Conservation (phyloP, 2,329 filamentous ascomycete species). For the Samsoniella hepiali region DNA sequence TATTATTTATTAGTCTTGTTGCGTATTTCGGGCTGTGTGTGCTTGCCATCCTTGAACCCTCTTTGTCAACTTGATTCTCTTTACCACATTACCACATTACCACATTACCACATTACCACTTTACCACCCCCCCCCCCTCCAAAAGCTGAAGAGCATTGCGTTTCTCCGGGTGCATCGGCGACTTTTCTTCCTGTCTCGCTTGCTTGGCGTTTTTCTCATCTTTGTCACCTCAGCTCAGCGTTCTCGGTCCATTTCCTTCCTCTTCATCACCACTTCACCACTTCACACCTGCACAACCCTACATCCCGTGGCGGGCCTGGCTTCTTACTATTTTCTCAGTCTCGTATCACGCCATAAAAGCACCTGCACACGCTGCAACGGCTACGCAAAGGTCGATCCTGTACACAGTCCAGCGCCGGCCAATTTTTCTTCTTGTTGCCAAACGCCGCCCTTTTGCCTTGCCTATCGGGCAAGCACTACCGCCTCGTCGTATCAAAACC, state of each 20-base stretch:
- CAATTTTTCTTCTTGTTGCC: neutral
- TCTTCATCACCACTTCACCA: neutral
- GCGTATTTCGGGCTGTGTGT: neutral
- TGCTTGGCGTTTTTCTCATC: neutral
- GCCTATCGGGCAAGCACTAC: neutral
- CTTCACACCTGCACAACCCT: neutral
- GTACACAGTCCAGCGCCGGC: neutral
- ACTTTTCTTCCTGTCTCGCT: conserved; percentile 7
- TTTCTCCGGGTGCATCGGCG: neutral
- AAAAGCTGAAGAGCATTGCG: no score
- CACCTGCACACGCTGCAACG: neutral
- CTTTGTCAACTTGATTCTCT: neutral
- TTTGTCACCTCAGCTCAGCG: neutral
- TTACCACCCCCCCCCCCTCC: no score
- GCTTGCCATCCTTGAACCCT: conserved; percentile 5
- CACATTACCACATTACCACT: neutral
- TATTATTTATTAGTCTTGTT: conserved; percentile 10
- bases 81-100: neutral
- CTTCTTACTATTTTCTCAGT: neutral
- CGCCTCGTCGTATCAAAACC: neutral
- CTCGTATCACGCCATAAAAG: conserved; percentile 4
- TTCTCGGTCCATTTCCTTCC: neutral
- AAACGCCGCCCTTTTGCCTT: neutral
- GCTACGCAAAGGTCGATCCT: neutral
- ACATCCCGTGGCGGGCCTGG: neutral